phyloP scores from a whole-genome alignment of 2,329 filamentous ascomycete species.

The Sporothrix sp. region DNA sequence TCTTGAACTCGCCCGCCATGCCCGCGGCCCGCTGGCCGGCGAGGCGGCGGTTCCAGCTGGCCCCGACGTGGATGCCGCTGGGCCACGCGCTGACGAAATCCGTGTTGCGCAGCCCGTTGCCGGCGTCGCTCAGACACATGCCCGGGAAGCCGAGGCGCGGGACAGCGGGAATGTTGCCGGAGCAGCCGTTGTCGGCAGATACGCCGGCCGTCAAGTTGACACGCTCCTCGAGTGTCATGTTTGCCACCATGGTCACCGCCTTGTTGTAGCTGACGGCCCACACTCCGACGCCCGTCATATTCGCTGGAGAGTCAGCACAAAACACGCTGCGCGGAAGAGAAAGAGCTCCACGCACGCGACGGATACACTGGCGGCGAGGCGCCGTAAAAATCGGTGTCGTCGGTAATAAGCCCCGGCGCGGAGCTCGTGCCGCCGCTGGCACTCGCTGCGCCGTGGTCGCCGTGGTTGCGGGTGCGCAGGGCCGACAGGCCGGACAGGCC shows the following conservation, averaged over 20 bases:
- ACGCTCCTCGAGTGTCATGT: constrained; percentile 67
- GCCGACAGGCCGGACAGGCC: constrained; percentile 28
- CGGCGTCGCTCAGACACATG: constrained; percentile 36
- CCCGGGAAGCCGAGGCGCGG: constrained; percentile 32
- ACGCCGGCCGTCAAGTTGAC: constrained; percentile 67
- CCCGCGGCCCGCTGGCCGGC: constrained; percentile 57
- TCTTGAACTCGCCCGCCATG: constrained; percentile 67
- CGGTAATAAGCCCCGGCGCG: constrained; percentile 24
- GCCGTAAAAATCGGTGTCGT: constrained; percentile 40
- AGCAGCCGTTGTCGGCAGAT: constrained; percentile 41
- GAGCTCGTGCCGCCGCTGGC: neutral
- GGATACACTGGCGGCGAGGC: constrained; percentile 42
- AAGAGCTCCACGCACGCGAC: constrained; percentile 32
- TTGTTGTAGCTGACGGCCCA: constrained; percentile 60
- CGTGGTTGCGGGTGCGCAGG: constrained; percentile 17
- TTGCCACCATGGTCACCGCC: constrained; percentile 56
- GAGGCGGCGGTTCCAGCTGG: constrained; percentile 61
- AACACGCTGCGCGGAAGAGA: no score
- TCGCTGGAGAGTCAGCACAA: constrained; percentile 26
- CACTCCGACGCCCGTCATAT: constrained; percentile 48
- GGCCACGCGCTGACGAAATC: constrained; percentile 36
- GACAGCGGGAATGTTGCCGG: constrained; percentile 34
- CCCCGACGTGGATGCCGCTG: constrained; percentile 33
- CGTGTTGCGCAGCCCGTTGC: constrained; percentile 33
- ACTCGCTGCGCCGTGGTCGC: neutral